These are phyloP conservation scores for Bathelium albidoporum DNA, from an alignment of 495 filamentous ascomycete genomes.

Conservation along the genomic window DNA sequence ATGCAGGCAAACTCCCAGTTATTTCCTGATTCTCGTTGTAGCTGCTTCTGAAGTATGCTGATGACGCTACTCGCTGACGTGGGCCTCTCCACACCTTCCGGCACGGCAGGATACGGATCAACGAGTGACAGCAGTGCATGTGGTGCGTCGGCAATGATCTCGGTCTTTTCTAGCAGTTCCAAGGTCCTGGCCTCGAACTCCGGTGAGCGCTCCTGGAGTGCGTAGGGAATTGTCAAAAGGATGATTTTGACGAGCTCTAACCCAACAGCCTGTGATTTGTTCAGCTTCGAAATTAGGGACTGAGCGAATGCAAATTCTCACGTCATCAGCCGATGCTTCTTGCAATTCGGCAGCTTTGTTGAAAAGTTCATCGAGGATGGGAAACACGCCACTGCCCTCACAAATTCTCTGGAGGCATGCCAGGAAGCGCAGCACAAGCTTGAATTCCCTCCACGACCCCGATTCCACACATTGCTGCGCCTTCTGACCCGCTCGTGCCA, in stretches of 20 bases:
- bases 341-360: constrained; percentile 75
- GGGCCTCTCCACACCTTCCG: constrained; percentile 41
- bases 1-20: constrained; percentile 72
- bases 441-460: constrained; percentile 83
- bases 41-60: constrained; percentile 70
- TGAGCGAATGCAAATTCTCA: constrained; percentile 35
- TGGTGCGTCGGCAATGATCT: constrained; percentile 76
- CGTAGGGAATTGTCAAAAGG: constrained; percentile 82
- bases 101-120: constrained; percentile 55
- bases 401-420: constrained; percentile 70
- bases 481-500: constrained; percentile 46
- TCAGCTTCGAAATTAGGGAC: not conserved
- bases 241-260: constrained; percentile 92
- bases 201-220: constrained; percentile 60
- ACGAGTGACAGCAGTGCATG: constrained; percentile 74
- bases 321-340: constrained; percentile 81
- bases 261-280: constrained; percentile 47
- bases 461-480: constrained; percentile 51
- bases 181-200: constrained; percentile 58
- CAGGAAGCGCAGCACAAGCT: constrained; percentile 78
- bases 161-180: constrained; percentile 80
- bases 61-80: constrained; percentile 59
- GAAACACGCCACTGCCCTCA: constrained; percentile 77
- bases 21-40: constrained; percentile 57
- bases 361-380: constrained; percentile 76